A percentile compares a stretch with the other conserved stretches of the same genome.
phyloP scores from a whole-genome alignment of 805 yeast genomes.

The Ogataea salicorniae region DNA sequence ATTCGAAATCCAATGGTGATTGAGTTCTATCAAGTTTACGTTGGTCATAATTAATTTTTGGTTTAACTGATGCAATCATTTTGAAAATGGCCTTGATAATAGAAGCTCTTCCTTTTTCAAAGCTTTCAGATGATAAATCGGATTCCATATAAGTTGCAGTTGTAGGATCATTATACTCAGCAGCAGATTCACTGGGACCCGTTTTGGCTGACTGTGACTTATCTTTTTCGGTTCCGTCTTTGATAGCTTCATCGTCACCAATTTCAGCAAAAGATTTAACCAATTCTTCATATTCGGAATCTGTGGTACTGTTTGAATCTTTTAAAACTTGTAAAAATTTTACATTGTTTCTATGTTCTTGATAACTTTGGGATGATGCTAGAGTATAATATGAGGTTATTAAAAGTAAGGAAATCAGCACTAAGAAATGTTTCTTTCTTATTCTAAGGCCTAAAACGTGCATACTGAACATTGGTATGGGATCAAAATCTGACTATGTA shows the following conservation, averaged over 20 bases:
- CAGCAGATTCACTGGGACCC: background rate
- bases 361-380: background rate
- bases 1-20: constrained; percentile 9
- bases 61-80: constrained; percentile 15
- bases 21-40: constrained; percentile 7
- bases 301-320: background rate
- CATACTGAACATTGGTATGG: background rate
- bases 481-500: background rate
- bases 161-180: background rate
- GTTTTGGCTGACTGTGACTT: background rate
- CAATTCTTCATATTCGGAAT: constrained; percentile 1
- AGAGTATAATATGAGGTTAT: background rate
- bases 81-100: constrained; percentile 20
- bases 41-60: constrained; percentile 9
- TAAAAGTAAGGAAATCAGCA: background rate
- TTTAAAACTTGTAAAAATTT: constrained; percentile 1
- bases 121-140: background rate
- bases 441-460: background rate
- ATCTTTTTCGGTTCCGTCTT: background rate
- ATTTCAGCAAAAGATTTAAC: background rate
- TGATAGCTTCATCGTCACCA: background rate
- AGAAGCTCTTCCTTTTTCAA: constrained; percentile 10
- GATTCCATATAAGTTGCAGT: background rate
- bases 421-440: background rate
- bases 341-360: background rate